Evolutionary conservation across 768 basidiomycete genomes (phyloP), one percentile per base, ranked within the genome.

Genomic region (Naganishia kalamii): DNA sequence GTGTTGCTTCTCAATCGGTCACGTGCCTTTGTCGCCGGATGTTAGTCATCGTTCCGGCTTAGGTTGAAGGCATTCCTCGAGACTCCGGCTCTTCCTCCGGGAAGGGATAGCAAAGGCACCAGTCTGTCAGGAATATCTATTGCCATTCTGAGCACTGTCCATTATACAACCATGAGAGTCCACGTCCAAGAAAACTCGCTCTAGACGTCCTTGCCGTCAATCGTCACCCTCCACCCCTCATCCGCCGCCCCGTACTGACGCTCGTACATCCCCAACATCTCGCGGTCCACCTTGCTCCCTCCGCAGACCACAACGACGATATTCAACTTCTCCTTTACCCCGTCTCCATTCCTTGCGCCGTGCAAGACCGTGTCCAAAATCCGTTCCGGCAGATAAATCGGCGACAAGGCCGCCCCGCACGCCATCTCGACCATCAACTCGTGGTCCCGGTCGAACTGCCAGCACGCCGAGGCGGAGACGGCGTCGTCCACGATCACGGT

Each of bases 231-330:
- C 21, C 68, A 66, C 4, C 13, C 43, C 19, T 54, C 65, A 40
- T 60, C 47, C 23, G 49, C 65, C 27, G 51, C 60, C 1, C 48
- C 48, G 23, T 60, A 49, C 29, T 49, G 40, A 32, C 41, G 48
- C 29, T 51, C 49, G 23, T 69, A 52, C 43, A 59, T 51, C 17
- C 47, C 59, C 27, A 60, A 50, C 59, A 59, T 59, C n/a, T 35
- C 32, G 8, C 27, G 15, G 13, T 64, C 51, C 29, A 70, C 54
- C 40, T 63, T 46, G 30, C 60, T 66, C 13, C 69, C 69, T 4
- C 69, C 69, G 27, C 69, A 70, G 17, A 62, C 67, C 23, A 68
- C 64, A 21, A 68, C 30, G 13, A 68, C 67, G 48, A 70, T 61
- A n/a, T 64, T 66, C 47, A 61, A 25, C 62, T 63, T 66, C 23